A percentile compares a stretch with the other conserved stretches of the same genome.
phyloP scores from a whole-genome alignment of 2,329 filamentous ascomycete species.

The Esteya vermicola region DNA sequence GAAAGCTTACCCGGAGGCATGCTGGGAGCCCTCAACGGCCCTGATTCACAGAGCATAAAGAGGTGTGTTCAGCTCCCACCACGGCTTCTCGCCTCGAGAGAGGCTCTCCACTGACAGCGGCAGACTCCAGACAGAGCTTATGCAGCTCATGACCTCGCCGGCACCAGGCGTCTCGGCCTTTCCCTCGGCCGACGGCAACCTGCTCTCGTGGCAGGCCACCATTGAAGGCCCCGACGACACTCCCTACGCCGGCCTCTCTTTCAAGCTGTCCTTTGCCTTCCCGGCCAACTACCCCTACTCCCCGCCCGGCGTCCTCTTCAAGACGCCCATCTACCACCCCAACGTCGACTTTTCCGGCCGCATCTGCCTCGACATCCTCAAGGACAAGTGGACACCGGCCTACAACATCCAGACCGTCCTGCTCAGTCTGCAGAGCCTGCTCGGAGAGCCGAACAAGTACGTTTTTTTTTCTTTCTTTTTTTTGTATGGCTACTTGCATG shows the following conservation, averaged over 20 bases:
- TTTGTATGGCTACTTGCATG: neutral
- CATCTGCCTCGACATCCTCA: constrained; percentile 95
- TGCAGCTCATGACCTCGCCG: constrained; percentile 94
- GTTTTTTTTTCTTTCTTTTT: constrained; percentile 20
- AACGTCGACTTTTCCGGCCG: constrained; percentile 96
- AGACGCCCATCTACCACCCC: constrained; percentile 97
- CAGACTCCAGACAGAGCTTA: constrained; percentile 91
- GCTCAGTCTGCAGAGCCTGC: constrained; percentile 81
- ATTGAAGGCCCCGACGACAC: constrained; percentile 86
- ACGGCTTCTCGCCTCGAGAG: neutral
- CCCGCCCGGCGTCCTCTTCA: constrained; percentile 85
- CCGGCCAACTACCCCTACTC: constrained; percentile 87
- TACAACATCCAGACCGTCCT: constrained; percentile 94
- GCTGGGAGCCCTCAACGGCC: constrained; percentile 40
- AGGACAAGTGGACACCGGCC: constrained; percentile 97
- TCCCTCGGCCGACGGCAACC: constrained; percentile 76
- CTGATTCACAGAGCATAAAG: constrained; percentile 64
- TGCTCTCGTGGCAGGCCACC: constrained; percentile 86
- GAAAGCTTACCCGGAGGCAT: constrained; percentile 50
- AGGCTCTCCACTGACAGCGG: neutral
- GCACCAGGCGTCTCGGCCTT: constrained; percentile 92
- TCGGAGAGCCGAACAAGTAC: constrained; percentile 97
- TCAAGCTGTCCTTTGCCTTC: constrained; percentile 89
- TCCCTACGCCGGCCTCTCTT: constrained; percentile 72
- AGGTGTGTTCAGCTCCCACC: constrained; percentile 32